A percentile compares a stretch with the other conserved stretches of the same genome.
Evolutionary conservation across 345 rosid genomes (phyloP).

Genomic region (Erucastrum elatum): DNA sequence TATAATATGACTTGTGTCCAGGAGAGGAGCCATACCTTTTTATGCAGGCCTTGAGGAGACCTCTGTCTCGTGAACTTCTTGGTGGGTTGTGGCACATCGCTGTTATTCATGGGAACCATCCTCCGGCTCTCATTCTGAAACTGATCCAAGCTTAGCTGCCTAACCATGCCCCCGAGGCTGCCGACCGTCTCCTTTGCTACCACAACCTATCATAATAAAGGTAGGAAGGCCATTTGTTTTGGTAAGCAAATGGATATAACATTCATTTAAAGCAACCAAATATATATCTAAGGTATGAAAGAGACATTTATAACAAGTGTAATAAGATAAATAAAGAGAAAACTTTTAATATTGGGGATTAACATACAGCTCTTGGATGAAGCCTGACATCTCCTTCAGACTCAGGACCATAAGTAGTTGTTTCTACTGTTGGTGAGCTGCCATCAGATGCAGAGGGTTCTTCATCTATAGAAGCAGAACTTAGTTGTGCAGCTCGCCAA

Average conservation of each 20-base stretch:
- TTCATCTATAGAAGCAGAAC: conserved; percentile 59
- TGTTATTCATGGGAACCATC: conserved; percentile 75
- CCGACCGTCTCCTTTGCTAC: conserved; percentile 97
- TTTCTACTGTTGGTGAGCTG: conserved; percentile 66
- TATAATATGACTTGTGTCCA: not conserved
- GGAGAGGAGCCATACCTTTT: conserved; percentile 53
- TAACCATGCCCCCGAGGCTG: conserved; percentile 91
- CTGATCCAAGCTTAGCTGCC: conserved; percentile 96
- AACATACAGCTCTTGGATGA: conserved; percentile 97
- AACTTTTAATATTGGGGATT: conserved; percentile 9
- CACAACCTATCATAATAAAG: conserved; percentile 67
- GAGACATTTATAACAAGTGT: no score
- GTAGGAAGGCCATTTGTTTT: conserved; percentile 15
- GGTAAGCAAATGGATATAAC: not conserved
- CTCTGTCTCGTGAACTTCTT: conserved; percentile 79
- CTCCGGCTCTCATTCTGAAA: conserved; percentile 98
- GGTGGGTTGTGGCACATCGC: conserved; percentile 69
- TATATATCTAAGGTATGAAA: no score
- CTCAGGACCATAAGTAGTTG: conserved; percentile 66
- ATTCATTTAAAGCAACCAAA: no score
- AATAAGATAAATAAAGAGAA: not conserved
- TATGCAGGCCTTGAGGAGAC: conserved; percentile 96
- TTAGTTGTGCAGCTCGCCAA: conserved; percentile 94
- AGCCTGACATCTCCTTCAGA: conserved; percentile 88
- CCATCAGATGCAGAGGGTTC: conserved; percentile 71